Conservation (phyloP, 176 grass and related monocot species). For the Aechmea fasciata region DNA sequence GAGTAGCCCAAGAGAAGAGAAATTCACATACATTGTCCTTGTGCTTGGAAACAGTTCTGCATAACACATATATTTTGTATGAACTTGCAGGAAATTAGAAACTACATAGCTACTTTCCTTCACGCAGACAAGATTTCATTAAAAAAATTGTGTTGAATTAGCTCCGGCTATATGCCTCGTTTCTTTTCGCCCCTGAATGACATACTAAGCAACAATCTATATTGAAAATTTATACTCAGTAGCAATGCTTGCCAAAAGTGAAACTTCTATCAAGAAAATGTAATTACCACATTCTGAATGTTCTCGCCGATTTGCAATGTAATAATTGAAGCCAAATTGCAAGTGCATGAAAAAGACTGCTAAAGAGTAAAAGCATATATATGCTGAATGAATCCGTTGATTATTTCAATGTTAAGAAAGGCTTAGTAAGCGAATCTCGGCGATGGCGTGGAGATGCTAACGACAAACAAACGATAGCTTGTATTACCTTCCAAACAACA, state of each 20-base stretch:
- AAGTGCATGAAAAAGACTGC: background rate
- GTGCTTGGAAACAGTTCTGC: no score
- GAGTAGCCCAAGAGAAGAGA: no score
- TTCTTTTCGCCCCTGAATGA: no score
- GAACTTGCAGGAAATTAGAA: no score
- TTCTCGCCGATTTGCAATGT: background rate
- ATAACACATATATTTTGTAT: no score
- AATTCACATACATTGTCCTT: no score
- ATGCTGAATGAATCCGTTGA: background rate
- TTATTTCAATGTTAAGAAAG: background rate
- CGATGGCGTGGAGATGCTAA: slow-evolving; percentile 27
- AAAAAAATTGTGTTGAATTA: no score
- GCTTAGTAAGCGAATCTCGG: slow-evolving; percentile 24
- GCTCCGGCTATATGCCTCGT: no score
- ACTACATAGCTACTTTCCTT: no score
- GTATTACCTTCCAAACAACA: slow-evolving; percentile 65
- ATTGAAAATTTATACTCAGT: background rate
- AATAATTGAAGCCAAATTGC: background rate
- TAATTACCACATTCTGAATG: slow-evolving; percentile 4
- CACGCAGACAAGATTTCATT: no score
- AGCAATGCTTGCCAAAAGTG: background rate
- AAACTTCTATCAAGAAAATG: background rate
- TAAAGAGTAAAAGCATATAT: background rate
- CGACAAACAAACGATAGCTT: slow-evolving; percentile 37
- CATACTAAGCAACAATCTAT: no score